These are phyloP conservation scores for Corinectria fuckeliana DNA, from an alignment of 2,329 filamentous ascomycete genomes.

Conservation along the genomic window DNA sequence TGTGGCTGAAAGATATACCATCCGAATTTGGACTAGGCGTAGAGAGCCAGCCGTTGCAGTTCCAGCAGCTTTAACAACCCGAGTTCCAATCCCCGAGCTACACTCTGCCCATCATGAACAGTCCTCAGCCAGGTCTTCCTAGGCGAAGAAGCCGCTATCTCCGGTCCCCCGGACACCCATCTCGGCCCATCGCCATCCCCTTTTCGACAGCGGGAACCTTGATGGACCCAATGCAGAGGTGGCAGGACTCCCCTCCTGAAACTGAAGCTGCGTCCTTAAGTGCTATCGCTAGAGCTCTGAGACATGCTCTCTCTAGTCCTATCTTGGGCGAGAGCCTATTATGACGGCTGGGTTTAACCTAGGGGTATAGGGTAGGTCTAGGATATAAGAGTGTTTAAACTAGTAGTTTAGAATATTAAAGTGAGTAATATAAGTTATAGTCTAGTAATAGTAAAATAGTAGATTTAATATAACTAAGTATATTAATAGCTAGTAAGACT, in stretches of 20 bases:
- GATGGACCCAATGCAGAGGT: conserved; percentile 30
- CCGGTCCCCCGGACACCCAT: neutral
- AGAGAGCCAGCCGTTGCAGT: neutral
- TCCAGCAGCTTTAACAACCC: neutral
- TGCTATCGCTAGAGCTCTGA: conserved; percentile 27
- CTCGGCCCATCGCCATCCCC: neutral
- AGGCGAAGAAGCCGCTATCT: conserved; percentile 6
- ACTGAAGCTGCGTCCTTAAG: conserved; percentile 30
- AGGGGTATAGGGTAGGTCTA: too few relatives aligned
- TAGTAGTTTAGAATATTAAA: too few relatives aligned
- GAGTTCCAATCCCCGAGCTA: neutral
- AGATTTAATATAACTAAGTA: too few relatives aligned
- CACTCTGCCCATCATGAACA: neutral
- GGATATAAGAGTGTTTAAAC: too few relatives aligned
- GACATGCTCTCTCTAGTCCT: conserved; percentile 9
- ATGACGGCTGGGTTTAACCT: too few relatives aligned
- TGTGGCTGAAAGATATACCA: neutral
- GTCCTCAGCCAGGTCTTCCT: neutral
- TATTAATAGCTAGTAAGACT: too few relatives aligned
- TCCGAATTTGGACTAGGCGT: neutral
- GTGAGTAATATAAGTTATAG: too few relatives aligned
- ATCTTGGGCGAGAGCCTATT: conserved; percentile 27
- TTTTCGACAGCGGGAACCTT: neutral
- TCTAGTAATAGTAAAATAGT: too few relatives aligned
- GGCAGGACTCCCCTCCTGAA: conserved; percentile 34